phyloP scores from a whole-genome alignment of 208 protist species.

The Leishmania guyanensis region DNA sequence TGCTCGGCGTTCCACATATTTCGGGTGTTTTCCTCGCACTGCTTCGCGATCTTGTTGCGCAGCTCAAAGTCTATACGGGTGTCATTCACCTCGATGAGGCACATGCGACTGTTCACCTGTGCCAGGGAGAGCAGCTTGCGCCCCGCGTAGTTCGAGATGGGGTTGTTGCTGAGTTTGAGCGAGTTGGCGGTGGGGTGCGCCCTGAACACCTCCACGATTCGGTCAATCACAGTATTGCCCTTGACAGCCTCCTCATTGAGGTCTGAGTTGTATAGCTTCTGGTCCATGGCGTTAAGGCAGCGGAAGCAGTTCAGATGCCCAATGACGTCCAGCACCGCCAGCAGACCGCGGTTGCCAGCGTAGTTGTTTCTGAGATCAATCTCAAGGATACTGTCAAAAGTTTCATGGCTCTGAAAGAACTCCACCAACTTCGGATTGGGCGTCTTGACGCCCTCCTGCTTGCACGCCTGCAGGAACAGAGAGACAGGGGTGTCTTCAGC shows the following conservation, averaged over 20 bases:
- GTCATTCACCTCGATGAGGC: conserved; percentile 71
- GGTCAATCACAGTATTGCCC: conserved; percentile 85
- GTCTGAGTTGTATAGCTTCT: conserved; percentile 93
- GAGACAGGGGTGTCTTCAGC: conserved; percentile 57
- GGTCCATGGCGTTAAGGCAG: conserved; percentile 76
- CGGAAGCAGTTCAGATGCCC: conserved; percentile 79
- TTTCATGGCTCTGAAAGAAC: conserved; percentile 70
- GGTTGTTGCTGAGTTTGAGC: conserved; percentile 85
- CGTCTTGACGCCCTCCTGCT: conserved; percentile 79
- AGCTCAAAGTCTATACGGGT: conserved; percentile 90
- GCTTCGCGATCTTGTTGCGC: conserved; percentile 69
- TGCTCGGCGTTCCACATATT: conserved; percentile 66
- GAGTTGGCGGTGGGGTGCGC: conserved; percentile 78
- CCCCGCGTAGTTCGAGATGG: conserved; percentile 91
- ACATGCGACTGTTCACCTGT: conserved; percentile 81
- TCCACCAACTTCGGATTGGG: conserved; percentile 72
- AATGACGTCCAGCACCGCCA: conserved; percentile 80
- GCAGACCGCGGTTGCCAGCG: conserved; percentile 87
- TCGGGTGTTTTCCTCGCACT: conserved; percentile 88
- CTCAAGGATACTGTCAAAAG: conserved; percentile 74
- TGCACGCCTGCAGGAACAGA: conserved; percentile 76
- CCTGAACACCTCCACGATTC: conserved; percentile 83
- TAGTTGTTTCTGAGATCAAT: conserved; percentile 88
- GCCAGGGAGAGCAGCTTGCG: conserved; percentile 83
- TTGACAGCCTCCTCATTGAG: conserved; percentile 88